A percentile compares a stretch with the other conserved stretches of the same genome.
phyloP scores from a whole-genome alignment of 1,284 basidiomycete species.

The Ganoderma sp. region DNA sequence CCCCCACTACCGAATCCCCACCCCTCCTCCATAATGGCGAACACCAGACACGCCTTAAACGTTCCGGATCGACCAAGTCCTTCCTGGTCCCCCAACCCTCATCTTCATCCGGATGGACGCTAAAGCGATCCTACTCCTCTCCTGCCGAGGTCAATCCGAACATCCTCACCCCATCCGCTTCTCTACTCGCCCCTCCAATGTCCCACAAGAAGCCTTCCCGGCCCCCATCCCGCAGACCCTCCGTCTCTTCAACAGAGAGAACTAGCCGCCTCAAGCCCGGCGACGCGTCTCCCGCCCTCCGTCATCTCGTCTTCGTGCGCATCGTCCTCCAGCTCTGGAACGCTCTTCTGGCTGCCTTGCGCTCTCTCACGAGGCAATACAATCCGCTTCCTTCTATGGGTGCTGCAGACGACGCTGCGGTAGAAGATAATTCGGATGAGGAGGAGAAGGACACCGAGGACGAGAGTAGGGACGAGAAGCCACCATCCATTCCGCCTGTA shows the following conservation, averaged over 20 bases:
- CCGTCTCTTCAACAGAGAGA: slow-evolving; percentile 36
- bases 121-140: slow-evolving; percentile 59
- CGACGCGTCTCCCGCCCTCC: slow-evolving; percentile 42
- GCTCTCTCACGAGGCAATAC: slow-evolving; percentile 43
- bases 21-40: slow-evolving; percentile 35
- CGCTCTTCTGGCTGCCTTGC: slow-evolving; percentile 54
- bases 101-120: slow-evolving; percentile 28
- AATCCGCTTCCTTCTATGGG: slow-evolving; percentile 10
- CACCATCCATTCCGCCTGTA: slow-evolving; percentile 30
- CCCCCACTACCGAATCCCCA: slow-evolving; percentile 47
- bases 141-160: slow-evolving; percentile 46
- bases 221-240: slow-evolving; percentile 35
- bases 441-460: slow-evolving; percentile 51
- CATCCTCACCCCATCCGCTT: slow-evolving; percentile 28
- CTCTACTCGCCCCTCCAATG: slow-evolving; percentile 32
- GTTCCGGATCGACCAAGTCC: slow-evolving; percentile 64
- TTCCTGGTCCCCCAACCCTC: slow-evolving; percentile 49
- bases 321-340: slow-evolving; percentile 59
- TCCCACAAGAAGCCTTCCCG: slow-evolving; percentile 33
- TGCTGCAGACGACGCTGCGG: slow-evolving; percentile 31
- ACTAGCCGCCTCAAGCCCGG: slow-evolving; percentile 32
- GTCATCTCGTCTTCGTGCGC: slow-evolving; percentile 58
- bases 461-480: slow-evolving; percentile 46
- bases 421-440: slow-evolving; percentile 40
- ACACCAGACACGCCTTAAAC: slow-evolving; percentile 46